Percentiles rank a stretch among this genome's conserved stretches.
Evolutionary conservation across 129 eudicot genomes (phyloP).

Genomic region (Rutidosis leptorrhynchoides): DNA sequence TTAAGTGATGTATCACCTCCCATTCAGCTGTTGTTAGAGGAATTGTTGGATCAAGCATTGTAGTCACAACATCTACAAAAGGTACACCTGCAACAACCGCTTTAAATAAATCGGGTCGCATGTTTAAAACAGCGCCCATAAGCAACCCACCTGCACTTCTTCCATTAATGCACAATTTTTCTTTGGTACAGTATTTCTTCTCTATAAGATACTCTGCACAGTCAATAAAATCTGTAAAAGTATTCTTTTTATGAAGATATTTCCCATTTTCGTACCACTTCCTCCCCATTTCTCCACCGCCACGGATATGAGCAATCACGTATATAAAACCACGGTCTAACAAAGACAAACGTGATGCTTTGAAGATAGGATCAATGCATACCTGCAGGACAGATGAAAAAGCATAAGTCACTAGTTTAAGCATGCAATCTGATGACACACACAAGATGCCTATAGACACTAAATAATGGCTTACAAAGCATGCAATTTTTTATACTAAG

Average conservation of each 20-base stretch:
- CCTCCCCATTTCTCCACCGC: slow-evolving; percentile 99
- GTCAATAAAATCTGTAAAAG: slow-evolving; percentile 88
- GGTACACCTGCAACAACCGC: slow-evolving; percentile 98
- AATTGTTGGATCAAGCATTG: slow-evolving; percentile 98
- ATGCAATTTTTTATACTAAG: too few relatives aligned
- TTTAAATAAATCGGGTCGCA: slow-evolving; percentile 92
- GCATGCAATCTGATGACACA: slow-evolving; percentile 19
- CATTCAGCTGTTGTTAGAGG: slow-evolving; percentile 97
- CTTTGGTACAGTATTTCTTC: slow-evolving; percentile 81
- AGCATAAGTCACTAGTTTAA: slow-evolving; percentile 21
- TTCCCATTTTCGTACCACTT: slow-evolving; percentile 97
- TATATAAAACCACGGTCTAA: slow-evolving; percentile 82
- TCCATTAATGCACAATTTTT: slow-evolving; percentile 81
- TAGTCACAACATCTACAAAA: slow-evolving; percentile 91
- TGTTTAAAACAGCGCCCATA: slow-evolving; percentile 84
- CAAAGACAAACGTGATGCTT: slow-evolving; percentile 74
- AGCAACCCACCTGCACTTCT: slow-evolving; percentile 99
- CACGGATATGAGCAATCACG: slow-evolving; percentile 86
- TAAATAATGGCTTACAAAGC: too few relatives aligned
- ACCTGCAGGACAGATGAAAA: slow-evolving; percentile 44
- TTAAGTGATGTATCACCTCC: slow-evolving; percentile 54
- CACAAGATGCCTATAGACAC: neutral
- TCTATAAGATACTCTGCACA: slow-evolving; percentile 77
- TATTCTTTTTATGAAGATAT: slow-evolving; percentile 67
- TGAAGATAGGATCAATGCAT: slow-evolving; percentile 77